Base-by-base conservation (phyloP, 345 rosid species). In the Ceriops tagal region DNA sequence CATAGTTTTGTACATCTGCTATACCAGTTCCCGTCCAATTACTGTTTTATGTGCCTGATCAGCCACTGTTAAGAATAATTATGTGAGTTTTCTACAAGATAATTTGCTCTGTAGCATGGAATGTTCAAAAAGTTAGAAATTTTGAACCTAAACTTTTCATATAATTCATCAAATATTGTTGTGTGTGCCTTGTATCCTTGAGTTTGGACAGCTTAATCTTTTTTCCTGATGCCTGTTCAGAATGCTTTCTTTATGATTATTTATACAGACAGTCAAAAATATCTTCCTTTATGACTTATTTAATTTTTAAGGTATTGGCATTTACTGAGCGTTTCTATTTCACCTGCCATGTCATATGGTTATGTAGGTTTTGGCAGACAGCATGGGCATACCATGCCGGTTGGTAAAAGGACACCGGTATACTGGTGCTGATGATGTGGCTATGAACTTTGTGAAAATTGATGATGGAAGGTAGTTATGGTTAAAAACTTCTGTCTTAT, bases 381-480 rank as follows among this genome's bases (percentile, higher is more conserved):
- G 87, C 61, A 80, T 80, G 47, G 93, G 96, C 66, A 86, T 89
- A 77, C 92, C 92, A 67, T 90, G 98, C 74, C 92, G 92, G 60
- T 82, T 93, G 75, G 98, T 93, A 77, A 93, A 90, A 80, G 98
- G 97, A 72, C 88, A 81, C 49, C 91, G 86, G 69, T 93, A 87
- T 74, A 91, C 96, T 16, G 96, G 98, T 80, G 89, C 92, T 19
- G 89, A 83, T 58, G 98, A 93, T 68, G 91, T 86, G 62, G 97
- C 96, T 49, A 87, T 93, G 88, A 90, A 90, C 83, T 86, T 92
- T 84, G 91, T 93, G 59, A 90, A 86, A 84, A 67, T 89, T 73
- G 91, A 84, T 58, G 97, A 89, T 77, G 96, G 97, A 85, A 90
- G 98, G 97, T 93, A 79, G 79, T 31, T 67, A 37, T 64, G 74